Evolutionary conservation across 139 green algal species (phyloP).

Genomic region (Tetradesmus lagerheimii): DNA sequence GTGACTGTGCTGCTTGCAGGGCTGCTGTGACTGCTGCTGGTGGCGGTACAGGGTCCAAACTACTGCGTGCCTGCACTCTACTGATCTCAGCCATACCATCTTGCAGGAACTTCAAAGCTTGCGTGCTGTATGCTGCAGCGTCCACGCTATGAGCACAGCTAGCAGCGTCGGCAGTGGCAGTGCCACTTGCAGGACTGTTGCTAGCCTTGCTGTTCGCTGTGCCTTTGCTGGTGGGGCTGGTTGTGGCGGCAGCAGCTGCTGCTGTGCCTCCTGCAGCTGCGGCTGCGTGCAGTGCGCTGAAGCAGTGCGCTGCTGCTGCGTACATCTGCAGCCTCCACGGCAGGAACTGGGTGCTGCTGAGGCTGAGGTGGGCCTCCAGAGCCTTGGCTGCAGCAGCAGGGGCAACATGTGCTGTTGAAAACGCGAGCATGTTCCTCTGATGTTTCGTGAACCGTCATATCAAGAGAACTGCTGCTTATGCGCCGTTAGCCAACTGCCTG

Average conservation of each 20-base stretch:
- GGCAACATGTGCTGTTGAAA: background rate
- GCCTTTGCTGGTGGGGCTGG: background rate
- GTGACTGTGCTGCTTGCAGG: conserved; percentile 48
- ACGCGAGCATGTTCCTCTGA: no score
- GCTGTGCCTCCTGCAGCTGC: background rate
- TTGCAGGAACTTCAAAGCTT: conserved; percentile 38
- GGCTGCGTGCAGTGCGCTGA: conserved; percentile 1
- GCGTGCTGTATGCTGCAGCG: background rate
- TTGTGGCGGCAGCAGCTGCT: background rate
- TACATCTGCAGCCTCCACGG: conserved; percentile 69
- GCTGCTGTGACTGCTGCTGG: conserved; percentile 53
- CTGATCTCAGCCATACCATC: conserved; percentile 59
- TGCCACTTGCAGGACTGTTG: conserved; percentile 18
- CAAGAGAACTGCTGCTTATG: no score
- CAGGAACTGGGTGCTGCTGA: conserved; percentile 62
- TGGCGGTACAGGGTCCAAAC: conserved; percentile 67
- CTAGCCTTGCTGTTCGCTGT: background rate
- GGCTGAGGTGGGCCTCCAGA: conserved; percentile 62
- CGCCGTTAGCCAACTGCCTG: no score
- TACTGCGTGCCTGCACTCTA: conserved; percentile 55
- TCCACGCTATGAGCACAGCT: background rate
- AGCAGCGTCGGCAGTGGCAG: background rate
- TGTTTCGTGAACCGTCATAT: no score
- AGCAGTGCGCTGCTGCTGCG: conserved; percentile 34
- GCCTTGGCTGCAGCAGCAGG: conserved; percentile 51